These are phyloP conservation scores for Apiospora sp. DNA, from an alignment of 2,329 filamentous ascomycete species.

Conservation along the genomic window DNA sequence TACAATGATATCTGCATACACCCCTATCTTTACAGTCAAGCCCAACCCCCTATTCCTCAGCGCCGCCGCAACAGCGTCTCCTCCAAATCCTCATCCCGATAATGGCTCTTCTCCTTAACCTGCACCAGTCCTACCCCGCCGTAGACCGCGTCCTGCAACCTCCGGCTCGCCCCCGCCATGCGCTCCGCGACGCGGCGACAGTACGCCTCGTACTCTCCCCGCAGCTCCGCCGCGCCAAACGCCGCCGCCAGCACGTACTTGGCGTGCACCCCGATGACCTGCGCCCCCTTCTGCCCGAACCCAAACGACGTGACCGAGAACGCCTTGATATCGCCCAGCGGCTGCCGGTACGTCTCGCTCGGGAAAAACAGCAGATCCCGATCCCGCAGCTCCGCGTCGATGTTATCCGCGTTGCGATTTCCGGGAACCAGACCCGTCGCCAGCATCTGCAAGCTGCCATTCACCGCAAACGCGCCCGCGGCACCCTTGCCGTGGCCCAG, in stretches of 20 bases:
- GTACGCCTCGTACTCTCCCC: constrained; percentile 33
- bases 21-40: background rate
- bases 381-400: constrained; percentile 41
- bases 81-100: constrained; percentile 10
- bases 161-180: background rate
- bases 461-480: constrained; percentile 39
- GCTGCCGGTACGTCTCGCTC: background rate
- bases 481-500: constrained; percentile 49
- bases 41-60: background rate
- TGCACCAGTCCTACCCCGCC: constrained; percentile 14
- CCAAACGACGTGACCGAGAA: constrained; percentile 52
- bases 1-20: too few species aligned
- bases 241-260: constrained; percentile 43
- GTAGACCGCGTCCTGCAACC: background rate
- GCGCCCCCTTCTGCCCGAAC: constrained; percentile 53
- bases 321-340: constrained; percentile 37
- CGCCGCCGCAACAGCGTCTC: constrained; percentile 7
- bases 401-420: constrained; percentile 48
- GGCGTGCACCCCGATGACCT: constrained; percentile 46
- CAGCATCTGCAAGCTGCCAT: constrained; percentile 47
- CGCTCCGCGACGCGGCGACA: constrained; percentile 16
- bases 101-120: constrained; percentile 25
- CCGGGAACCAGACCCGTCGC: constrained; percentile 43
- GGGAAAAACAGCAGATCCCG: constrained; percentile 46
- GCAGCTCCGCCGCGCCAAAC: constrained; percentile 30